These are phyloP conservation scores for Fusarium sarcochroum DNA, from an alignment of 2,329 filamentous ascomycete species.

Conservation along the genomic window DNA sequence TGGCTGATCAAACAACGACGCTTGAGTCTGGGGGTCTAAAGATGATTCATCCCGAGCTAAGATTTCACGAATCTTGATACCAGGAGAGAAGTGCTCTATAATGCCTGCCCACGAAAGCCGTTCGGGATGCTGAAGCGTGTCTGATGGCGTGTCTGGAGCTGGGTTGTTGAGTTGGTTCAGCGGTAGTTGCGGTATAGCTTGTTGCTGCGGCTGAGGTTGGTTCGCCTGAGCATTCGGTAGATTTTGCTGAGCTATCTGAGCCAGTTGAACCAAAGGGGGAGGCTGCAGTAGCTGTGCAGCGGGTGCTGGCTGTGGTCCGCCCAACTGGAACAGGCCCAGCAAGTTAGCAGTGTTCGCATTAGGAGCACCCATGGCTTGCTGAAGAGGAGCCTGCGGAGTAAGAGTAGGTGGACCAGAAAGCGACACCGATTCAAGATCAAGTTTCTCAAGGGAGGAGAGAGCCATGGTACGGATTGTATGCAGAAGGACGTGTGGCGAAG, in stretches of 20 bases:
- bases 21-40: constrained; percentile 1
- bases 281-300: not conserved
- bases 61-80: constrained; percentile 50
- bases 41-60: constrained; percentile 21
- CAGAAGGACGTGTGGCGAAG: constrained; percentile 70
- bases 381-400: constrained; percentile 46
- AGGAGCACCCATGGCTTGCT: constrained; percentile 25
- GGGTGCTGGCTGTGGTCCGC: constrained; percentile 1
- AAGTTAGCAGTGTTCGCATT: constrained; percentile 28
- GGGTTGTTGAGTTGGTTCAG: constrained; percentile 17
- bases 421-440: constrained; percentile 76
- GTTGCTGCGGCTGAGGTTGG: constrained; percentile 1
- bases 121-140: constrained; percentile 48
- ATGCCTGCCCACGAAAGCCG: constrained; percentile 59
- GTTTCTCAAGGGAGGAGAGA: constrained; percentile 61
- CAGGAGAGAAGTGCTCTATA: constrained; percentile 59
- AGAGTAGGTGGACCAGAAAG: constrained; percentile 64
- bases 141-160: constrained; percentile 17
- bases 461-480: constrained; percentile 65
- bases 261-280: not conserved
- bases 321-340: constrained; percentile 36
- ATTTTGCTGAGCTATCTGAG: constrained; percentile 17
- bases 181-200: not conserved
- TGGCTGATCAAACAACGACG: constrained; percentile 12
- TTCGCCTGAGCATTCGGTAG: constrained; percentile 2